Evolutionary conservation across 371 early-diverging fungal species (phyloP), one percentile per base, ranked within the genome.

Genomic region (Rhizomucor miehei): DNA sequence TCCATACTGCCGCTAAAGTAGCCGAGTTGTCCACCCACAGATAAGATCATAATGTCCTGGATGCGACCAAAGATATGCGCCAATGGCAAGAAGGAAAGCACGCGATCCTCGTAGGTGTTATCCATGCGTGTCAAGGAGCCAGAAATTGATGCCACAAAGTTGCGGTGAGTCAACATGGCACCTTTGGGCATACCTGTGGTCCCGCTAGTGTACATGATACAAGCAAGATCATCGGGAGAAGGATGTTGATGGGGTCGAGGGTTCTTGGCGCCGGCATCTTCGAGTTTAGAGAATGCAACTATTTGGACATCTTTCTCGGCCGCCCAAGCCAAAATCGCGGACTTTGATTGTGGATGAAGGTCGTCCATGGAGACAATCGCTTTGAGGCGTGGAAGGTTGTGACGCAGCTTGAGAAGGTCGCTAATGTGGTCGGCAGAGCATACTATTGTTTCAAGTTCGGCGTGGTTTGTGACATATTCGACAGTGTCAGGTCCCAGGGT

Each of bases 121-220:
- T 21, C 10, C 17, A 16, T 51, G 20, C 60, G 37, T 10, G 35
- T 46, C 10, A 57, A 8, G 16, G 52, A 38, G 20, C 59, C 59
- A 11, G 57, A 54, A 6, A 72, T 52, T 2, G 73, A 60, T 14
- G 70, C 57, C 24, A 77, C 70, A 52, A 84, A 78, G 63, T 77
- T 79, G 12, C 44, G 14, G 38, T 84, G 81, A 1, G 77, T 74
- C n/a, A 80, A 24, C 66, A 84, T 69, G 14, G 70, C 82, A 39
- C 82, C 82, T 70, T 84, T 61, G 34, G 97, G 97, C n/a, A 60
- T 63, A 1, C 93, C 95, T 0, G 90, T 85, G 36, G 90, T 81
- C 47, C 99, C 98, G 54, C 90, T 89, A 6, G 99, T 99, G 67
- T 97, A 99, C 78, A 95, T 96, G 51, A 99, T 92, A 23, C 93